Percentiles rank a stretch among this genome's conserved stretches.
Evolutionary conservation across 2,329 filamentous ascomycete genomes (phyloP).

Genomic region (Tetracladium maxilliforme): DNA sequence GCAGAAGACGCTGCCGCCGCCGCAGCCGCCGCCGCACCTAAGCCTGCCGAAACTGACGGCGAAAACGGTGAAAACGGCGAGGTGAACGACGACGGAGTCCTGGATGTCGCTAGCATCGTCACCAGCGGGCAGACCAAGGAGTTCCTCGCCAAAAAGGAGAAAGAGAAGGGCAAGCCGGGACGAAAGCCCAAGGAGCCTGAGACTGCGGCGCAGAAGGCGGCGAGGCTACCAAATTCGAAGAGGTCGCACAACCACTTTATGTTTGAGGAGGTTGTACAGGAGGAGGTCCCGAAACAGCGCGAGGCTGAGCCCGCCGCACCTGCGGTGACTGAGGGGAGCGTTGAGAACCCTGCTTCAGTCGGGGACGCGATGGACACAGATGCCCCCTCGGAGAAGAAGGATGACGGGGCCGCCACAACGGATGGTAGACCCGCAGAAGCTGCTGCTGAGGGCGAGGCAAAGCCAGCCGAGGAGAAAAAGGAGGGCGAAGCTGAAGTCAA

Average conservation of each 20-base stretch:
- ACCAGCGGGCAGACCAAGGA: conserved; percentile 70
- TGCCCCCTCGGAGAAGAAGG: conserved; percentile 2
- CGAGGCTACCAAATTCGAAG: conserved; percentile 58
- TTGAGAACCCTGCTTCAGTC: no score
- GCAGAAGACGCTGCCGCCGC: conserved; percentile 14
- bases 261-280: conserved; percentile 61
- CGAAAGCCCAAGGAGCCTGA: conserved; percentile 40
- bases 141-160: conserved; percentile 71
- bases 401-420: conserved; percentile 3
- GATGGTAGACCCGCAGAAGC: conserved; percentile 4
- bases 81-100: conserved; percentile 52
- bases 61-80: conserved; percentile 25
- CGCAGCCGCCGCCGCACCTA: conserved; percentile 6
- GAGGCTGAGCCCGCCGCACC: no score
- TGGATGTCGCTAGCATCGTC: conserved; percentile 76
- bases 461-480: conserved; percentile 9
- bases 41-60: conserved; percentile 16
- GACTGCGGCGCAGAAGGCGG: conserved; percentile 34
- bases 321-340: no score
- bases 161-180: conserved; percentile 54
- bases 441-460: conserved; percentile 6
- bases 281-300: conserved; percentile 27
- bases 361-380: no score
- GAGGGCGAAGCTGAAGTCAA: conserved; percentile 5
- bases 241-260: conserved; percentile 54